Percentiles rank a stretch among this genome's conserved stretches.
Conservation (phyloP, 2,329 filamentous ascomycete genomes). For the Leptosphaerulina australis region DNA sequence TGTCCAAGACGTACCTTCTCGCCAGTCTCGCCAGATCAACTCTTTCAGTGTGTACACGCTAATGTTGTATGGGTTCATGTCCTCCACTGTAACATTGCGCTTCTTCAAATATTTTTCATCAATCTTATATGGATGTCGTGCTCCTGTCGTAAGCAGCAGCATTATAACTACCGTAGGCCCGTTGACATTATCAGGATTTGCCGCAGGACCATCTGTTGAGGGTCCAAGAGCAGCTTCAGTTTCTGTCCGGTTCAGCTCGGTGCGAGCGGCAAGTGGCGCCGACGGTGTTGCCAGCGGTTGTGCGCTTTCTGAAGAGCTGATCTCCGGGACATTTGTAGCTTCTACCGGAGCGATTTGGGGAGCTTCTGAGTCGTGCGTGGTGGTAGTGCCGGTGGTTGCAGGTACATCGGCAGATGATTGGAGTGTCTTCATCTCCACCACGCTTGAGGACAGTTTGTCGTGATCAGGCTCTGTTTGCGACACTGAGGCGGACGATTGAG, state of each 20-base stretch:
- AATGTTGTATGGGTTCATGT: slow-evolving; percentile 82
- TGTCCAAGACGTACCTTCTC: slow-evolving; percentile 61
- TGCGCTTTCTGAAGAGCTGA: slow-evolving; percentile 18
- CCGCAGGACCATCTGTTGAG: slow-evolving; percentile 52
- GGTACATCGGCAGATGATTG: slow-evolving; percentile 28
- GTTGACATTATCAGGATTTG: slow-evolving; percentile 47
- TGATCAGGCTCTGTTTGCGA: slow-evolving; percentile 34
- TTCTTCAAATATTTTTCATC: slow-evolving; percentile 85
- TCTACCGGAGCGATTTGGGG: slow-evolving; percentile 20
- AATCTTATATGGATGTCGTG: slow-evolving; percentile 86
- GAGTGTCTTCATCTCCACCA: slow-evolving; percentile 46
- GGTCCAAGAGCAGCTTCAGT: slow-evolving; percentile 55
- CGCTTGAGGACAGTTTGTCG: slow-evolving; percentile 32
- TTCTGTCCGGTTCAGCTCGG: slow-evolving; percentile 46
- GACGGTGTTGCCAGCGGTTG: slow-evolving; percentile 24
- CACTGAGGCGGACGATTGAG: slow-evolving; percentile 27
- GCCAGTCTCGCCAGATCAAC: slow-evolving; percentile 90
- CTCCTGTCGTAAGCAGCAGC: slow-evolving; percentile 79
- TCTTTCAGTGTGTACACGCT: slow-evolving; percentile 95
- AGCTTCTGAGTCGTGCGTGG: slow-evolving; percentile 25
- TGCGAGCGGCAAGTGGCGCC: slow-evolving; percentile 32
- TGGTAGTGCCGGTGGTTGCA: slow-evolving; percentile 20
- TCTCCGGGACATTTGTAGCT: slow-evolving; percentile 14
- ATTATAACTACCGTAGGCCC: slow-evolving; percentile 71
- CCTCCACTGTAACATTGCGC: slow-evolving; percentile 77